Conservation (phyloP, 768 basidiomycete genomes). For the Mrakia gelida region DNA sequence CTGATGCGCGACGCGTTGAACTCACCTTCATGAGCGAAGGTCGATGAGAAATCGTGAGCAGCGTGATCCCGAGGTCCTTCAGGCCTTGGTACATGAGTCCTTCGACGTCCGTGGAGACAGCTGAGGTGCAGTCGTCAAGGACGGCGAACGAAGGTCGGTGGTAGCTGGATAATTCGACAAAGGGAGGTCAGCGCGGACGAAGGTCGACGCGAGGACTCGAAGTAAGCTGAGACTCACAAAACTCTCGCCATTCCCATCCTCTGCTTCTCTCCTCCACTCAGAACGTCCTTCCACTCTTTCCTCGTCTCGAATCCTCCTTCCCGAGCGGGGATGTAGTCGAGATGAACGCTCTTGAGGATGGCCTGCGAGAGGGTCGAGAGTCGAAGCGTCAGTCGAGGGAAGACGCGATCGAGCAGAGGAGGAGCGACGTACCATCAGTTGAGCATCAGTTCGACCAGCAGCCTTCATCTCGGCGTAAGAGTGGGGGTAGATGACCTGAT, state of each 20-base stretch:
- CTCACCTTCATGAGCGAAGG: constrained; percentile 37
- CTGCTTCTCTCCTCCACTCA: constrained; percentile 85
- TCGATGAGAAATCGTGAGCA: constrained; percentile 75
- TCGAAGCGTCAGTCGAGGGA: constrained; percentile 2
- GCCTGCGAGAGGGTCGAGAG: constrained; percentile 33
- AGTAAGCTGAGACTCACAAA: constrained; percentile 59
- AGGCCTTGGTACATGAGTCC: constrained; percentile 88
- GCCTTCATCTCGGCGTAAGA: constrained; percentile 67
- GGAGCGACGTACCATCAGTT: constrained; percentile 52
- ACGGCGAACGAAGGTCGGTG: constrained; percentile 43
- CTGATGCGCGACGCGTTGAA: neutral
- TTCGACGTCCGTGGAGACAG: constrained; percentile 93
- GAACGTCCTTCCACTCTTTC: constrained; percentile 69
- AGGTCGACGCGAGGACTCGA: neutral
- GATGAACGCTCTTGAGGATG: constrained; percentile 74
- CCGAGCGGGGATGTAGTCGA: constrained; percentile 75
- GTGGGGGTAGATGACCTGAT: constrained; percentile 66
- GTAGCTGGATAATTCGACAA: constrained; percentile 34
- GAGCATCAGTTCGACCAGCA: constrained; percentile 59
- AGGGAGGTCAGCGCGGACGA: neutral
- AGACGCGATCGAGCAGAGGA: neutral
- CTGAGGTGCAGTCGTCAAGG: constrained; percentile 79
- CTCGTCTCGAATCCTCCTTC: constrained; percentile 85
- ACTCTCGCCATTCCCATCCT: constrained; percentile 90
- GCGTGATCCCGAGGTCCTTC: constrained; percentile 79